Percentiles rank a stretch among this genome's conserved stretches.
phyloP scores from a whole-genome alignment of 2,329 filamentous ascomycete species.

The Arthrocladium fulminans region DNA sequence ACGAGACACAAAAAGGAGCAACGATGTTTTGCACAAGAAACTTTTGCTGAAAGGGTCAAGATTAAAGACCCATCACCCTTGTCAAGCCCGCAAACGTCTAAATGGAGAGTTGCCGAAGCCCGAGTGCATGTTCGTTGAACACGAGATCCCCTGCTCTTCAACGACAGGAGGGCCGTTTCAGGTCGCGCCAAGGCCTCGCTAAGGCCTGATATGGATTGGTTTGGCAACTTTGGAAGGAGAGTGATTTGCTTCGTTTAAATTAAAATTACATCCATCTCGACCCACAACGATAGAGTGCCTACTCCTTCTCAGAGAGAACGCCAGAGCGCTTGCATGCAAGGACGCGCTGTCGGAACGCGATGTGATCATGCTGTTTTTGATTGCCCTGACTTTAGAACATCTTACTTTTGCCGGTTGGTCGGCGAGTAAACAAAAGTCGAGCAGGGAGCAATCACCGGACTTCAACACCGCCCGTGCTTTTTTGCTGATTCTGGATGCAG shows the following conservation, averaged over 20 bases:
- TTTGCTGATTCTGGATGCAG: too few species aligned
- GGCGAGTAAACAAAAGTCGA: too few species aligned
- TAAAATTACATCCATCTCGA: conserved; percentile 6
- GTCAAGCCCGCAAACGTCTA: too few species aligned
- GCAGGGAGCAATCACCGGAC: too few species aligned
- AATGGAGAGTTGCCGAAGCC: too few species aligned
- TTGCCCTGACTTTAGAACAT: not conserved
- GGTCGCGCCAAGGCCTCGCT: not conserved
- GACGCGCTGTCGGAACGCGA: not conserved
- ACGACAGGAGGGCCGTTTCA: too few species aligned
- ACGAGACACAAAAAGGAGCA: not conserved
- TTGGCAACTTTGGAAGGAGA: not conserved
- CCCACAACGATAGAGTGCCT: not conserved
- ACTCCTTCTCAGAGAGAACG: not conserved
- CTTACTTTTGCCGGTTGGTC: not conserved
- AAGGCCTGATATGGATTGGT: not conserved
- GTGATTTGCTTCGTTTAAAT: not conserved
- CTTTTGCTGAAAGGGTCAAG: not conserved
- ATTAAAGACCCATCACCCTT: not conserved
- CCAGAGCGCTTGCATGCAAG: not conserved
- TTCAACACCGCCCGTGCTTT: too few species aligned
- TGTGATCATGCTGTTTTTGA: not conserved
- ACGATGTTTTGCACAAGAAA: conserved; percentile 1
- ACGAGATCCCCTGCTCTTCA: too few species aligned
- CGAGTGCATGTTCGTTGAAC: too few species aligned